A percentile compares a stretch with the other conserved stretches of the same genome.
Evolutionary conservation across 78 protist species (phyloP).

Genomic region (Polysphondylium violaceum): DNA sequence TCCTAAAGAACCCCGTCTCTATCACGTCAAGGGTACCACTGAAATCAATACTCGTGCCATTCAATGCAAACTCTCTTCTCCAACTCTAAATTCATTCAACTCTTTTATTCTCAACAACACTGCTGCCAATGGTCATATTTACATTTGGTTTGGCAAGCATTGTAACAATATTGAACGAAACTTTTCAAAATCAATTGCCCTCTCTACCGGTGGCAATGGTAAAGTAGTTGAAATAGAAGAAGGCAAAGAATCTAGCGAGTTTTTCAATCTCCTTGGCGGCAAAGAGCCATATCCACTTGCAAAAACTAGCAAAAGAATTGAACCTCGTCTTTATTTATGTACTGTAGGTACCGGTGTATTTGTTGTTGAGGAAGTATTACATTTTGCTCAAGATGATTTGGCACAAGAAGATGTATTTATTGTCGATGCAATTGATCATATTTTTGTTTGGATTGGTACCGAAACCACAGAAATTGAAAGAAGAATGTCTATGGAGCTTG

Average conservation of each 20-base stretch:
- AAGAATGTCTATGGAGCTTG: constrained; percentile 71
- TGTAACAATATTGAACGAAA: constrained; percentile 23
- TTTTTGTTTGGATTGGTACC: constrained; percentile 82
- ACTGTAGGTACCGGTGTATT: constrained; percentile 76
- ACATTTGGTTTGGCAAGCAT: constrained; percentile 70
- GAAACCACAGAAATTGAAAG: constrained; percentile 72
- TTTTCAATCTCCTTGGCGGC: constrained; percentile 61
- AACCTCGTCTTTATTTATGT: constrained; percentile 78
- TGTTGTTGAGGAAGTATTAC: constrained; percentile 71
- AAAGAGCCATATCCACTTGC: constrained; percentile 25
- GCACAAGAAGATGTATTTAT: constrained; percentile 81
- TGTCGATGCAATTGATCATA: constrained; percentile 71
- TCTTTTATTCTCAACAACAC: constrained; percentile 9
- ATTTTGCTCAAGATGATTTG: constrained; percentile 82
- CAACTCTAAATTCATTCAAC: constrained; percentile 32
- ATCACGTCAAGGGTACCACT: constrained; percentile 74
- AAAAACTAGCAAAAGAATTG: not conserved
- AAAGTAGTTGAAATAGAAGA: constrained; percentile 37
- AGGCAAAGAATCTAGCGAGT: constrained; percentile 50
- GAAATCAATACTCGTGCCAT: constrained; percentile 58
- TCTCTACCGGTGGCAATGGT: not conserved
- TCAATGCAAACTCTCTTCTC: constrained; percentile 39
- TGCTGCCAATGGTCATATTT: not conserved
- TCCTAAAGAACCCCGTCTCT: constrained; percentile 26
- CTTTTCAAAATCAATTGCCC: constrained; percentile 49